These are phyloP conservation scores for Wickerhamiella shivajii DNA, from an alignment of 805 yeast species.

Conservation along the genomic window DNA sequence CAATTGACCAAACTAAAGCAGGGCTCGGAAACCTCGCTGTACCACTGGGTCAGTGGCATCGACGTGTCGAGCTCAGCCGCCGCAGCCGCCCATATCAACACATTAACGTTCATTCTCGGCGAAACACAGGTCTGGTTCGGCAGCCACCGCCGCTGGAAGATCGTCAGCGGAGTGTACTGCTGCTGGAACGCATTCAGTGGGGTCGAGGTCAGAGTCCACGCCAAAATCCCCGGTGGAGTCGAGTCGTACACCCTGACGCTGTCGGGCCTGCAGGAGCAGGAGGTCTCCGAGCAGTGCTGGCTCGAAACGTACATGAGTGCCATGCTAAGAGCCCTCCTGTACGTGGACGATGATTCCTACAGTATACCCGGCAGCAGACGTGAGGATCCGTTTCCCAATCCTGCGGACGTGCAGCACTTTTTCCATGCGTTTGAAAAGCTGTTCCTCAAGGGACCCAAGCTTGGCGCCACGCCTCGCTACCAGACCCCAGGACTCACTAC, in stretches of 20 bases:
- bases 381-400: constrained; percentile 53
- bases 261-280: constrained; percentile 27
- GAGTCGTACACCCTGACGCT: constrained; percentile 27
- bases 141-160: constrained; percentile 31
- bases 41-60: constrained; percentile 40
- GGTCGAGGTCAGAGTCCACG: constrained; percentile 58
- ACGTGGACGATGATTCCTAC: constrained; percentile 64
- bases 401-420: constrained; percentile 38
- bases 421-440: constrained; percentile 50
- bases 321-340: constrained; percentile 59
- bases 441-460: constrained; percentile 47
- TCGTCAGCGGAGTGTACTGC: constrained; percentile 31
- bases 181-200: constrained; percentile 59
- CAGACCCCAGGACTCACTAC: constrained; percentile 51
- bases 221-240: constrained; percentile 37
- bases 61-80: constrained; percentile 39
- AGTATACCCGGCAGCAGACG: constrained; percentile 73
- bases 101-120: constrained; percentile 31
- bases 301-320: constrained; percentile 47
- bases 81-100: constrained; percentile 41
- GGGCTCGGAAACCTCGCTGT: constrained; percentile 36
- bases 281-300: constrained; percentile 26
- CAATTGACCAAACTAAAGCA: constrained; percentile 32
- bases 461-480: constrained; percentile 54
- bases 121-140: constrained; percentile 65